phyloP scores from a whole-genome alignment of 208 protist genomes.

The Leishmania tarentolae region DNA sequence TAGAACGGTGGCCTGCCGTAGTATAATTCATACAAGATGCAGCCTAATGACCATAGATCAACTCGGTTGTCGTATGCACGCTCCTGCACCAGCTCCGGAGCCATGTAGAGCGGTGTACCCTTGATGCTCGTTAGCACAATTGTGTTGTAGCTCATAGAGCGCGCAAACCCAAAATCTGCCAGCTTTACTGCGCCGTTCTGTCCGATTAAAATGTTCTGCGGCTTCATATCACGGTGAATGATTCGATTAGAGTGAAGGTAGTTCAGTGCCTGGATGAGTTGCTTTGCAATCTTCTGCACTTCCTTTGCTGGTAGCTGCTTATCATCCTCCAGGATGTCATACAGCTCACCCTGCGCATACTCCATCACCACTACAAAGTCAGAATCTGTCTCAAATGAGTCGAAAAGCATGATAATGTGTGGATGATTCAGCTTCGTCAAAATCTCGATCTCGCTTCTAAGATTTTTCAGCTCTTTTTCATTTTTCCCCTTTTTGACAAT shows the following conservation, averaged over 20 bases:
- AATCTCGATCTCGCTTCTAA: conserved; percentile 97
- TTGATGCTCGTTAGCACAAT: conserved; percentile 97
- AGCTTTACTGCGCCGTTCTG: conserved; percentile 96
- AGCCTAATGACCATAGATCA: conserved; percentile 98
- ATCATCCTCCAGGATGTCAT: conserved; percentile 96
- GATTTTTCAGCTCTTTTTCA: conserved; percentile 92
- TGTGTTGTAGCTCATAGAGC: conserved; percentile 95
- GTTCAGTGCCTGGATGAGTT: conserved; percentile 95
- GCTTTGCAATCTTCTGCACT: conserved; percentile 95
- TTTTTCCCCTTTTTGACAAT: conserved; percentile 96
- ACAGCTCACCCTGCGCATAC: conserved; percentile 94
- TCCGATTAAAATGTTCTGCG: conserved; percentile 97
- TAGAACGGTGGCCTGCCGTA: conserved; percentile 97
- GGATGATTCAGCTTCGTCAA: conserved; percentile 95
- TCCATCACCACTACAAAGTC: conserved; percentile 96
- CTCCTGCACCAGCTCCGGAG: conserved; percentile 94
- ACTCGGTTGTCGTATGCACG: conserved; percentile 94
- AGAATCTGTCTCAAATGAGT: conserved; percentile 95
- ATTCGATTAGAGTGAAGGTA: conserved; percentile 97
- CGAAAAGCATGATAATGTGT: conserved; percentile 97
- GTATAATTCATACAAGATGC: conserved; percentile 98
- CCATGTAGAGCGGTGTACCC: conserved; percentile 97
- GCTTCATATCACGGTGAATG: conserved; percentile 97
- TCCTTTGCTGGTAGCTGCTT: conserved; percentile 89
- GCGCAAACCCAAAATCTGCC: conserved; percentile 98